These are phyloP conservation scores for Austroboletus niveus DNA, from an alignment of 1,284 basidiomycete species.

Conservation along the genomic window DNA sequence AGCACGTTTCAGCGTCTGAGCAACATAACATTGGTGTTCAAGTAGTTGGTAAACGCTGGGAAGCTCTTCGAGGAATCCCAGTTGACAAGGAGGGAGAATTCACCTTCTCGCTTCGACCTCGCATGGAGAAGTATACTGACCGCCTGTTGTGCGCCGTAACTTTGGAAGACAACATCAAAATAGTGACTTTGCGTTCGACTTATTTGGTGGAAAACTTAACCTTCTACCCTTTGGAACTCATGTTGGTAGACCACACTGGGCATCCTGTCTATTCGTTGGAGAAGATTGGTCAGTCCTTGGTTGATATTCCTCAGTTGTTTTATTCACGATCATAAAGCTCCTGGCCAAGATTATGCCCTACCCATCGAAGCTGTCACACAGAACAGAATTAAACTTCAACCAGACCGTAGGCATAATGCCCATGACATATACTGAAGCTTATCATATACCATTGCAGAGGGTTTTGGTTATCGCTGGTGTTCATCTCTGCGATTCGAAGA, in stretches of 20 bases:
- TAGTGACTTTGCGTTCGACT: conserved; percentile 93
- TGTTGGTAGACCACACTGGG: conserved; percentile 84
- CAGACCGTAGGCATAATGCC: conserved; percentile 70
- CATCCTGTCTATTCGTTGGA: conserved; percentile 80
- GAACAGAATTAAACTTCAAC: conserved; percentile 84
- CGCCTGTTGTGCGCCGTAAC: conserved; percentile 90
- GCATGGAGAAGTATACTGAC: conserved; percentile 72
- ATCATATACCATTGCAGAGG: conserved; percentile 52
- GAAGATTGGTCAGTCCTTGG: conserved; percentile 67
- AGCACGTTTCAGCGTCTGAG: conserved; percentile 80
- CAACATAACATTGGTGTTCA: conserved; percentile 85
- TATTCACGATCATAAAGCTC: conserved; percentile 42
- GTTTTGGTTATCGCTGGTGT: conserved; percentile 95
- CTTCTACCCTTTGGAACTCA: conserved; percentile 90
- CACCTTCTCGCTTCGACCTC: conserved; percentile 83
- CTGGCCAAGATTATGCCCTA: conserved; percentile 87
- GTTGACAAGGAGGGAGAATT: conserved; percentile 96
- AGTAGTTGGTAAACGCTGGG: conserved; percentile 89
- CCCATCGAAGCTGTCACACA: conserved; percentile 91
- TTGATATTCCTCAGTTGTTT: background rate
- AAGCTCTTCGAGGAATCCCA: conserved; percentile 83
- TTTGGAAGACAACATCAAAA: conserved; percentile 91
- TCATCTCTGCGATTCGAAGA: conserved; percentile 91
- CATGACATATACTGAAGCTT: conserved; percentile 7
- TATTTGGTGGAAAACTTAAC: conserved; percentile 94